Evolutionary conservation across 2,329 filamentous ascomycete species (phyloP), one percentile per base, ranked within the genome.

Genomic region (Lojkania enalia): DNA sequence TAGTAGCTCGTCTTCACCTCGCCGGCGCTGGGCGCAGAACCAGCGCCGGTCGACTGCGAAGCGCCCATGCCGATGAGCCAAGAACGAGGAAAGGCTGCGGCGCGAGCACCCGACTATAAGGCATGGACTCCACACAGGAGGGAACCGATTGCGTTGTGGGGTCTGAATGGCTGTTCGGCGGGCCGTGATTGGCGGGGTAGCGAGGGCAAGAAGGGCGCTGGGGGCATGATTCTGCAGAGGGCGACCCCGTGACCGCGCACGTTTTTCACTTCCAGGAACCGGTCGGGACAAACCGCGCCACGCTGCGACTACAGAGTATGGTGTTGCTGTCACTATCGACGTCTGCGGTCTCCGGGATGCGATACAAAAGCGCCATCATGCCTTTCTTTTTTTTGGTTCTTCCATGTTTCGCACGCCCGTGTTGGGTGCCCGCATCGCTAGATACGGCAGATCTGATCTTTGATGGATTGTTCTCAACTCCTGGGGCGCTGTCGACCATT

Each of bases 1-100:
- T 97, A 97, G 71, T 92, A 92, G 67, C 86, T 89, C 25, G 81
- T 87, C 71, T 88, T 91, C 38, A 70, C 64, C 27, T 70, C 61
- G n/a, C 39, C 58, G 39, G 40, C 47, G 20, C 60, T 54, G 11
- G 60, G 42, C 12, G 49, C 50, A 33, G 52, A 49, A 11, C 55
- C 61, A 36, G 52, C 58, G 29, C 54, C 63, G 18, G 71, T 70
- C 37, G 74, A 77, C 59, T 77, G 75, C 45, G 67, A 63, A 31
- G 73, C 73, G 39, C 75, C 75, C 75, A 77, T 77, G 20, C 21
- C 54, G 49, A 41, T 40, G 25, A 31, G 33, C 36, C 38, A 23
- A 30, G 35, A 20, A 37, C 37, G 20, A 35, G 33, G 32, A 27
- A 35, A 20, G 20, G 33, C 19, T 32, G 43, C 27, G 46, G 38